Conservation (phyloP, 495 filamentous ascomycete species). For the Penicillium soppii region DNA sequence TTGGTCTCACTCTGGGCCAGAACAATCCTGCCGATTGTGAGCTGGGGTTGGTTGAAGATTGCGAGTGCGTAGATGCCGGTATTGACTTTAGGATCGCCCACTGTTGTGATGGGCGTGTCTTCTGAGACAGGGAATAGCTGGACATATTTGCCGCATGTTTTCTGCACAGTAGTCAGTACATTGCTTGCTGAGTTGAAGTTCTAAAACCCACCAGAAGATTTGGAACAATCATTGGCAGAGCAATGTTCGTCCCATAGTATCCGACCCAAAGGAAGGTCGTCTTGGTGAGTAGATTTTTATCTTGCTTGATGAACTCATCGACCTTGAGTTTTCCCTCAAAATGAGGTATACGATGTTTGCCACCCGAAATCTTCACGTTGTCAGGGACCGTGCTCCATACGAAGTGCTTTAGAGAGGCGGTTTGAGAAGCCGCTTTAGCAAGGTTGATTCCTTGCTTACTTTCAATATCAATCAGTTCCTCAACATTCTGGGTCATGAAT, state of each 20-base stretch:
- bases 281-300: conserved; percentile 22
- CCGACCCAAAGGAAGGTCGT: conserved; percentile 29
- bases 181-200: neutral
- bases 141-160: conserved; percentile 29
- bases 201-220: neutral
- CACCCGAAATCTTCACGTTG: conserved; percentile 6
- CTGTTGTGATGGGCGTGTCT: conserved; percentile 29
- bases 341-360: conserved; percentile 25
- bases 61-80: conserved; percentile 36
- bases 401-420: conserved; percentile 21
- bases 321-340: conserved; percentile 28
- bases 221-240: neutral
- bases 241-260: conserved; percentile 19
- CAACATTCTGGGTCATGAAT: neutral
- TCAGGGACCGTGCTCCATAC: conserved; percentile 30
- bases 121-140: conserved; percentile 27
- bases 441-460: conserved; percentile 23
- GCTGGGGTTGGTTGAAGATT: conserved; percentile 35
- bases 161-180: conserved; percentile 1
- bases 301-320: conserved; percentile 21
- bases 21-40: conserved; percentile 32
- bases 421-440: conserved; percentile 25
- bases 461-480: conserved; percentile 11
- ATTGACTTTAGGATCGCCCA: conserved; percentile 41
- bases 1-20: conserved; percentile 22